Evolutionary conservation across 768 basidiomycete genomes (phyloP), one percentile per base, ranked within the genome.

Genomic region (Leccinum sublutescens): DNA sequence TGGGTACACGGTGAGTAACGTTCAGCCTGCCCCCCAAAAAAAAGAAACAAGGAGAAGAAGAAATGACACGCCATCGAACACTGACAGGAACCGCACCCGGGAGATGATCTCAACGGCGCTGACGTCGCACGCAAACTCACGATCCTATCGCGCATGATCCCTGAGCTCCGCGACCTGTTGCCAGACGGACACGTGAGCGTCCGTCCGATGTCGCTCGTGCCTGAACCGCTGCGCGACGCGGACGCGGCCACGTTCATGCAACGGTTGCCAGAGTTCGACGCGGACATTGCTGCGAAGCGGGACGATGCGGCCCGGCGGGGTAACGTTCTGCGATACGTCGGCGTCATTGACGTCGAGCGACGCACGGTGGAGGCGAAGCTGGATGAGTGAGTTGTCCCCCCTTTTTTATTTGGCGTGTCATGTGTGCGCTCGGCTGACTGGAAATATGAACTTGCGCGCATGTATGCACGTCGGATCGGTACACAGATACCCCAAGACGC

Each of bases 71-170:
- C 23, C 17, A 7, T 8, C 43, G 9, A 45, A 45, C 40, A 43
- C n/a, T 43, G n/a, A 14, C 62, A 97, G 95, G 97, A 99, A 79
- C 97, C 97, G 5, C 93, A 99, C 72, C 97, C 97, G 0, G 91
- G 88, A 31, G 96, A 98, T 68, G 97, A 99, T 72, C 86, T 99
- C 48, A 95, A 93, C 62, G 97, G 97, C 5, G 90, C 91, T 34
- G 97, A 99, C 74, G 97, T 99, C 50, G 95, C 95, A 2, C 87
- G 97, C 49, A 99, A 99, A 74, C 85, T 99, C 51, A 94, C 94
- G 55, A 99, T 99, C 75, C 83, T 99, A 57, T 88, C 94, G 0
- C 88, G 97, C 54, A 83, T 86, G 68, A 82, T 93, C 60, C 80
- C 85, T 5, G 69, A 76, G 14, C 57, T 71, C 5, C 75, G 82